Evolutionary conservation across 768 basidiomycete species (phyloP), one percentile per base, ranked within the genome.

Genomic region (Jaapia argillacea): DNA sequence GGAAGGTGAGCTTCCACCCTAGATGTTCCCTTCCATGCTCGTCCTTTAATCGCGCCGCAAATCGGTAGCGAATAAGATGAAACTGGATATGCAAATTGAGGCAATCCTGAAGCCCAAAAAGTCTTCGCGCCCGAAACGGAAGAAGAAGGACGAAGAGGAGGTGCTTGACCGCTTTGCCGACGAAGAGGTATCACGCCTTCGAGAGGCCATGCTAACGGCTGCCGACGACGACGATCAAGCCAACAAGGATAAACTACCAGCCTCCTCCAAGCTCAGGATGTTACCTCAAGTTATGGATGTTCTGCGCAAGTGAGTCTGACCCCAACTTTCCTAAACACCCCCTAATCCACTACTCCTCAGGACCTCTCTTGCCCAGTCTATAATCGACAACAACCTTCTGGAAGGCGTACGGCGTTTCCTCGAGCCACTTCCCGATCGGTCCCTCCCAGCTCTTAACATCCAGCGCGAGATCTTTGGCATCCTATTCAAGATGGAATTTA

Each of bases 391-490:
- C 60, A 91, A 93, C 50, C 77, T 98, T 33, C 71, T 99, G 23
- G 86, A 90, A 51, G 91, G 85, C 4, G 90, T 97, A 41, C 72
- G 77, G 31, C 69, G 78, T 27, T 99, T 90, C 89, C 78, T 99
- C 2, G 96, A 98, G 54, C 96, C 96, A 0, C 79, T 98, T 13
- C 85, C 85, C 0, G 90, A 96, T 64, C 78, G 77, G 43, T 93
- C 92, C 1, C 74, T 99, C 3, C 96, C 96, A 1, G 90, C 92
- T 3, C 73, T 98, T 42, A 94, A 93, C 61, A 97, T 99, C 55
- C 96, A 97, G 59, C 81, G 81, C 37, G 85, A 92, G 42, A 81
- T 98, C 51, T 90, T 98, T 64, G 72, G 76, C 24, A 74, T 82
- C 42, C 68, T 99, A 6, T 72, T 70, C 48, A 89, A 84, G 68